Evolutionary conservation across 129 eudicot genomes (phyloP), one percentile per base, ranked within the genome.

Genomic region (Chrysanthemum lavandulifolium): DNA sequence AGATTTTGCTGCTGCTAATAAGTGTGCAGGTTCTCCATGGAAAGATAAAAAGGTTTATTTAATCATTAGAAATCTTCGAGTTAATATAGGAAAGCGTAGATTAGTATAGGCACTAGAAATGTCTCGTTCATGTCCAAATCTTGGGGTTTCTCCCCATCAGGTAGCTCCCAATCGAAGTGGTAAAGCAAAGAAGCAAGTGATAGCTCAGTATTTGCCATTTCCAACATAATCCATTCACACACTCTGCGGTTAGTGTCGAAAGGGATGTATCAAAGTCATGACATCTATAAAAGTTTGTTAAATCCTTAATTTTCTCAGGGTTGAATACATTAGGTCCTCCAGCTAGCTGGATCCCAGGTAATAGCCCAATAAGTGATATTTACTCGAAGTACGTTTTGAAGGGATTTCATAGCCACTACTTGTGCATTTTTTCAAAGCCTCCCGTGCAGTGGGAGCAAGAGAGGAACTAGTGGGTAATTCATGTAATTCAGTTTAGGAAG

Each of bases 361-460:
- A 81, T 84, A 12, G 83, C 74, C 82, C 84, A 80, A 11, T 79
- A 67, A 27, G 76, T 80, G 43, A 80, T 61, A 6, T 80, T 5
- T 18, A 75, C 73, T 74, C 76, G 50, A 19, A 81, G 74, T n/a
- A n/a, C n/a, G n/a, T 21, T 78, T 72, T 13, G 63, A 65, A 12
- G 83, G 85, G 70, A 81, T 81, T 10, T 65, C 76, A 43, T 84
- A 81, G 31, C 85, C 79, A 15, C 78, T 36, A 57, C 78, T 70
- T 52, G 65, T 54, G 19, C 81, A 65, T 48, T 67, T 51, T 40
- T 81, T 75, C 71, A 72, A 73, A 16, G 78, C 64, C 43, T 81
- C 78, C 13, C 81, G 61, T 33, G 83, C 13, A 79, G 61, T 33
- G 83, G 85, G 50, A 72, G 65, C 73, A 83, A 62, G 19, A 80